Evolutionary conservation across 1,139 yeast species (phyloP).

Genomic region (Lodderomyces pseudojiufengensis): DNA sequence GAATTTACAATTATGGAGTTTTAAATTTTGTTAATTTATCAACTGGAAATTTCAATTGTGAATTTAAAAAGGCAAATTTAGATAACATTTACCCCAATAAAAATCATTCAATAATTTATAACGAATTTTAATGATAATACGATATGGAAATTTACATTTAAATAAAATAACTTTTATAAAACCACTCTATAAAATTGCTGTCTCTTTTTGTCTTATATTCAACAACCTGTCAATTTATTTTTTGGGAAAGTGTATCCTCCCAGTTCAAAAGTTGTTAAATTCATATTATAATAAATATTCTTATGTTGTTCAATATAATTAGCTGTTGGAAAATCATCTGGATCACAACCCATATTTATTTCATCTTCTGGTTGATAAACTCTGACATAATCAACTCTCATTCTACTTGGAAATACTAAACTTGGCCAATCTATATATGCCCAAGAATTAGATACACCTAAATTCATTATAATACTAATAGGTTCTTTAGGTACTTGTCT

Average conservation of each 20-base stretch:
- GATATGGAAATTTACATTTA: neutral
- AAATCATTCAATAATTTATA: constrained; percentile 13
- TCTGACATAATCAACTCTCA: constrained; percentile 74
- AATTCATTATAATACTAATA: constrained; percentile 71
- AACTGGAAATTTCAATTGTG: constrained; percentile 44
- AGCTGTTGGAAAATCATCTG: constrained; percentile 64
- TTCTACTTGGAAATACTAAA: constrained; percentile 60
- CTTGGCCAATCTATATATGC: constrained; percentile 77
- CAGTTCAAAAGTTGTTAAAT: constrained; percentile 60
- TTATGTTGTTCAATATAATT: constrained; percentile 65
- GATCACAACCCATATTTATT: constrained; percentile 66
- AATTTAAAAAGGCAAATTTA: constrained; percentile 28
- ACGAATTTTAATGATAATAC: constrained; percentile 3
- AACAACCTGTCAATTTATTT: constrained; percentile 24
- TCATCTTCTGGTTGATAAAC: constrained; percentile 65
- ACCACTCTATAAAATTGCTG: neutral
- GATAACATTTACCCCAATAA: constrained; percentile 12
- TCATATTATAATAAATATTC: constrained; percentile 60
- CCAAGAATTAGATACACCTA: constrained; percentile 81
- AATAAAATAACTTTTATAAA: neutral
- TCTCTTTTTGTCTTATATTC: no score
- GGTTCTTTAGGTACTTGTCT: constrained; percentile 82
- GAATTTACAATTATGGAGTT: constrained; percentile 69
- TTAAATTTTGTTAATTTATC: constrained; percentile 61
- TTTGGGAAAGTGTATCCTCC: constrained; percentile 70